Conservation (phyloP, 306 rosid species). For the Myrica gale region DNA sequence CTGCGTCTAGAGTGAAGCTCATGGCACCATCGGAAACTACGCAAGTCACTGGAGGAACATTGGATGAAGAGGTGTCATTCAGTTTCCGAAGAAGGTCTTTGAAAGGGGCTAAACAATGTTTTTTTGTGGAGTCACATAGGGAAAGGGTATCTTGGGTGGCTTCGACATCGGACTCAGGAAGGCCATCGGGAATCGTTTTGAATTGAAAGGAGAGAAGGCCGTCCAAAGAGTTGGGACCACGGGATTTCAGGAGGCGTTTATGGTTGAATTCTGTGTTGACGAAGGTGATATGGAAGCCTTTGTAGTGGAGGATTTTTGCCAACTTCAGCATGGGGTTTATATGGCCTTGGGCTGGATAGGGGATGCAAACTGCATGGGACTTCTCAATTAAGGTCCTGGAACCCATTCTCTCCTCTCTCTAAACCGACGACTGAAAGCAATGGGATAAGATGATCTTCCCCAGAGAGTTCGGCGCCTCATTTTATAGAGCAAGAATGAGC, state of each 20-base stretch:
- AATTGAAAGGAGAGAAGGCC: slow-evolving; percentile 38
- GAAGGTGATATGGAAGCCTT: slow-evolving; percentile 41
- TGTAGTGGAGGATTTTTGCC: slow-evolving; percentile 36
- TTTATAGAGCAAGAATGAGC: neutral
- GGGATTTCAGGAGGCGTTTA: slow-evolving; percentile 38
- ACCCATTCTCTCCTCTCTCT: slow-evolving; percentile 8
- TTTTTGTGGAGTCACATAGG: slow-evolving; percentile 36
- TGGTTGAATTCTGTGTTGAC: slow-evolving; percentile 38
- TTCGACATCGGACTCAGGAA: slow-evolving; percentile 44
- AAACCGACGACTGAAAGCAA: neutral
- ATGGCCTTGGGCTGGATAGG: slow-evolving; percentile 20
- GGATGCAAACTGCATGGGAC: slow-evolving; percentile 21
- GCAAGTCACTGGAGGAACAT: slow-evolving; percentile 45
- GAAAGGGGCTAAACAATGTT: slow-evolving; percentile 40
- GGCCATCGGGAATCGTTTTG: slow-evolving; percentile 53
- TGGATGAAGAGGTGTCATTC: slow-evolving; percentile 15
- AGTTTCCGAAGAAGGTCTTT: slow-evolving; percentile 37
- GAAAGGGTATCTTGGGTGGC: slow-evolving; percentile 46
- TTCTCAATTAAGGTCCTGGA: neutral
- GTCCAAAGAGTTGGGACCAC: slow-evolving; percentile 27
- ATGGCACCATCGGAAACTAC: slow-evolving; percentile 45
- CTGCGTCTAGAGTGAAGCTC: slow-evolving; percentile 54
- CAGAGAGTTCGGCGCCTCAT: neutral
- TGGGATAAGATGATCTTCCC: neutral
- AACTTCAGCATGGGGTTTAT: slow-evolving; percentile 12